These are phyloP conservation scores for Cinnamomum chago DNA, from an alignment of 164 flowering plant species.

Conservation along the genomic window DNA sequence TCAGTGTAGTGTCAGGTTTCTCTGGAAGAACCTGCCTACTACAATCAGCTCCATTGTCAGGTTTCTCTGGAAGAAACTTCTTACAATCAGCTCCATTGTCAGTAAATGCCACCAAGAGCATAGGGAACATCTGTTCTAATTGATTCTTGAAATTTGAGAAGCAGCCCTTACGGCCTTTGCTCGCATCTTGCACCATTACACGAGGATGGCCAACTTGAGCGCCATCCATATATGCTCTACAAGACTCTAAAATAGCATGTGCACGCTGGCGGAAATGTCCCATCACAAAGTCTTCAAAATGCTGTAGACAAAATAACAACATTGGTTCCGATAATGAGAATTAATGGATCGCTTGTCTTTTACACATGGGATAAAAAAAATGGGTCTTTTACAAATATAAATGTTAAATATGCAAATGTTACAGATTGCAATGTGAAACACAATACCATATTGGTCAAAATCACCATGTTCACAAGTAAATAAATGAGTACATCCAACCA, in stretches of 20 bases:
- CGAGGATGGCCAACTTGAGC: slow-evolving; percentile 34
- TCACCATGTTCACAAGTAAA: no score
- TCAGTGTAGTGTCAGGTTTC: background rate
- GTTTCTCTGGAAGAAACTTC: slow-evolving; percentile 19
- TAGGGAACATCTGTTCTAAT: slow-evolving; percentile 26
- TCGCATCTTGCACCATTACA: slow-evolving; percentile 39
- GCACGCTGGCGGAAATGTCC: slow-evolving; percentile 67
- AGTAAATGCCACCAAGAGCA: slow-evolving; percentile 41
- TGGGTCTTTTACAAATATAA: no score
- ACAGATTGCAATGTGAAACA: no score
- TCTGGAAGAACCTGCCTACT: background rate
- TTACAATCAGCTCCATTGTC: slow-evolving; percentile 51
- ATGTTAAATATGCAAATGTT: no score
- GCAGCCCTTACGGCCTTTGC: slow-evolving; percentile 38
- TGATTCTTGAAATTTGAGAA: slow-evolving; percentile 33
- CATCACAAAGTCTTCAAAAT: slow-evolving; percentile 65
- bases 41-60: background rate
- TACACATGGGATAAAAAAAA: no score
- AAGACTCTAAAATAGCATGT: slow-evolving; percentile 51
- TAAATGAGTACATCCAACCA: no score
- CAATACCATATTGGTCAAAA: no score
- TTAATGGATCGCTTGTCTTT: no score
- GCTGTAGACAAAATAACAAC: slow-evolving; percentile 35
- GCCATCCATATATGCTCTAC: slow-evolving; percentile 72
- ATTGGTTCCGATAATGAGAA: no score